Evolutionary conservation across 2,329 filamentous ascomycete genomes (phyloP), one percentile per base, ranked within the genome.

Genomic region (Nothophaeocryptopus gaeumannii): DNA sequence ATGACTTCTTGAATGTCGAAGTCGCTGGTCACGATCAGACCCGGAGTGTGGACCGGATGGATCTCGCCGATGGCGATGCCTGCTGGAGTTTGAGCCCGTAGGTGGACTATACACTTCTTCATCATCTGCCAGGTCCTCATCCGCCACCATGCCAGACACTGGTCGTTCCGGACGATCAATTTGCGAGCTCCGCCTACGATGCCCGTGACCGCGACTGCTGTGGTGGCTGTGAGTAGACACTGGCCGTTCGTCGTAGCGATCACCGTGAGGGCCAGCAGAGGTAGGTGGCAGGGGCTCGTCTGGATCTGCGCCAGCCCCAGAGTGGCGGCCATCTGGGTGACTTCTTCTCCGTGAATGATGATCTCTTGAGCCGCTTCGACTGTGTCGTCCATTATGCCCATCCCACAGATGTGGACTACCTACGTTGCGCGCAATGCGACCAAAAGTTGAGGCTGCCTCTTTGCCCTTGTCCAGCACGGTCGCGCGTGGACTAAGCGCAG

Each of bases 1-100:
- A 42, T 76, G 71, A 36, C 70, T 72, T 38, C 65, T 63, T 10
- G 70, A 67, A 33, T 73, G 69, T n/a, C 70, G 64, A 10, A 75
- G 63, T 55, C 68, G 35, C 46, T 66, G 63, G 5, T 52, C 50
- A 44, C 35, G 58, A 47, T 36, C 49, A 48, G 45, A 45, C 5
- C 34, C 52, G 20, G 20, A 26, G 8, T 55, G 49, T 36, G 50
- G 42, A 10, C 52, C 57, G 2, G 51, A 47, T 31, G 54, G 47
- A 8, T 49, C 51, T 12, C 41, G 37, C 14, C 45, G 46, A 13
- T 49, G 49, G 11, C 51, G 45, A 34, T 54, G 55, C 33, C 48
- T 54, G 40, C 51, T 56, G 9, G 49, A 53, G 34, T 54, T 51
- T 7, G 54, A 59, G 5, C 52, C 52, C 13, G 53, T 37, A n/a